Evolutionary conservation across 352 stramenopile genomes (phyloP).

Genomic region (Globisporangium camurandrum): DNA sequence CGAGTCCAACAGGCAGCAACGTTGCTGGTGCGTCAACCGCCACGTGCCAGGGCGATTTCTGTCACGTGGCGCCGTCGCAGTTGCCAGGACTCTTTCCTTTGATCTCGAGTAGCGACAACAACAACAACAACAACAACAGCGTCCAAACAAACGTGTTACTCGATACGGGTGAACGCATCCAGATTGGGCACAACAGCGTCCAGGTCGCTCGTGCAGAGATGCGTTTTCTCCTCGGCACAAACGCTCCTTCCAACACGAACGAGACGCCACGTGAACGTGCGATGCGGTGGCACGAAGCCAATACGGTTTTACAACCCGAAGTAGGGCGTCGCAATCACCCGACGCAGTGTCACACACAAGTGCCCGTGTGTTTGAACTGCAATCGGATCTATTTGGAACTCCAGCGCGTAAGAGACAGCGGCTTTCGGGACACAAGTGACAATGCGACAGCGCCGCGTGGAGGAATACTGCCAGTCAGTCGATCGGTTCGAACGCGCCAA

Average conservation of each 20-base stretch:
- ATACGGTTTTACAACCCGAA: slow-evolving; percentile 54
- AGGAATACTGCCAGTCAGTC: not conserved
- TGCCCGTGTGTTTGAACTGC: slow-evolving; percentile 64
- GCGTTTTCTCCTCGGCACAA: slow-evolving; percentile 28
- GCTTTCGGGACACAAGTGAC: slow-evolving; percentile 24
- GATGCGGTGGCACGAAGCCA: slow-evolving; percentile 57
- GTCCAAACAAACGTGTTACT: slow-evolving; percentile 14
- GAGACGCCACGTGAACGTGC: slow-evolving; percentile 14
- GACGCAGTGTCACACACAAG: slow-evolving; percentile 73
- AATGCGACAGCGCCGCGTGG: not conserved
- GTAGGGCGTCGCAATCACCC: slow-evolving; percentile 58
- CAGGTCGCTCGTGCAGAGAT: slow-evolving; percentile 55
- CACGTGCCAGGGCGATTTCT: slow-evolving; percentile 72
- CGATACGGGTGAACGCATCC: slow-evolving; percentile 49
- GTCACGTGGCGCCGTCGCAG: slow-evolving; percentile 19
- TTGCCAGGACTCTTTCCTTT: slow-evolving; percentile 28
- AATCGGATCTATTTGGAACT: slow-evolving; percentile 61
- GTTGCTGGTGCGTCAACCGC: not conserved
- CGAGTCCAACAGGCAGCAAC: not conserved
- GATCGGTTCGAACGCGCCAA: not conserved
- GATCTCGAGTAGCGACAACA: slow-evolving; percentile 1
- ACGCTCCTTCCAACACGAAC: not conserved
- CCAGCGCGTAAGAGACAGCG: slow-evolving; percentile 34
- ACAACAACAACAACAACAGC: slow-evolving; percentile 1
- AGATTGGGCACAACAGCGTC: slow-evolving; percentile 72